These are phyloP conservation scores for Dipteronia dyeriana DNA, from an alignment of 345 rosid genomes.

Conservation along the genomic window DNA sequence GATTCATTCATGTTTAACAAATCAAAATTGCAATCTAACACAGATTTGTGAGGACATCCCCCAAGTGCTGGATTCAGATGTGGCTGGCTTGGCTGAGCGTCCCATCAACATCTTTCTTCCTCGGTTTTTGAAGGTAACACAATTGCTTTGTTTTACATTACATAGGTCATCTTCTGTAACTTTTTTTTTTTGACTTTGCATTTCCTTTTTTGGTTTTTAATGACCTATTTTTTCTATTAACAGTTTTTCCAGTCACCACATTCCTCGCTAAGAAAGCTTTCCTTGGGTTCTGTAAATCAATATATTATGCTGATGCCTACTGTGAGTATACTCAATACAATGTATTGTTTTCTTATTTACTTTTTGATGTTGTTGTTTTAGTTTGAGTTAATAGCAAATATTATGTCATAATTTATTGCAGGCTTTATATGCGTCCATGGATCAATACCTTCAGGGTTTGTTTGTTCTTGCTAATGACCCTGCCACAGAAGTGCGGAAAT, in stretches of 20 bases:
- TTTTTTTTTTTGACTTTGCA: background rate
- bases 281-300: constrained; percentile 86
- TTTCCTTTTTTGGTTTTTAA: background rate
- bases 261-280: constrained; percentile 75
- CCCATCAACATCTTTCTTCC: constrained; percentile 85
- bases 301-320: constrained; percentile 93
- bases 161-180: background rate
- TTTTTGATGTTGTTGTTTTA: constrained; percentile 3
- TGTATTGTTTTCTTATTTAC: constrained; percentile 6
- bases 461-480: constrained; percentile 84
- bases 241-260: constrained; percentile 96
- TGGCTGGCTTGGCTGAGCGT: constrained; percentile 84
- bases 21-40: constrained; percentile 9
- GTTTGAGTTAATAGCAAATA: constrained; percentile 2
- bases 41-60: constrained; percentile 98
- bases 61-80: constrained; percentile 80
- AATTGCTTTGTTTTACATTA: constrained; percentile 6
- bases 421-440: constrained; percentile 77
- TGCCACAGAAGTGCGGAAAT: constrained; percentile 78
- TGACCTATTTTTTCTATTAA: constrained; percentile 27
- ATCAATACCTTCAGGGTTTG: constrained; percentile 82
- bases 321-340: constrained; percentile 59
- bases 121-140: constrained; percentile 69
- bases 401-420: constrained; percentile 27
- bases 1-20: background rate